Conservation (phyloP, 805 yeast genomes). For the Aciculoconidium aculeatum region DNA sequence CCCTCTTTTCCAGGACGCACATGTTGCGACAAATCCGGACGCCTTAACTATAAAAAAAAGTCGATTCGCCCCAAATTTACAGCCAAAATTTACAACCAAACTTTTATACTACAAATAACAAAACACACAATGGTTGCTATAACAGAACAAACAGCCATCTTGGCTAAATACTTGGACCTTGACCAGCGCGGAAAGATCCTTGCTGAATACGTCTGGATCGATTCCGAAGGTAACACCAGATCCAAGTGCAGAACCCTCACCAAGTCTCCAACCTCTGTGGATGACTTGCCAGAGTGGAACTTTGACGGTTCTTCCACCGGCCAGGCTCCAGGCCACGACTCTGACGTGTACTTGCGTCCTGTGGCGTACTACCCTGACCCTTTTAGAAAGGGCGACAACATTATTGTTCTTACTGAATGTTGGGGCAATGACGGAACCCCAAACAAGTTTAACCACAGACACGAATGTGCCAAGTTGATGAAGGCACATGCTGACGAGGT, state of each 20-base stretch:
- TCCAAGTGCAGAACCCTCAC: constrained; percentile 88
- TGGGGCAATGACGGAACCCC: constrained; percentile 99
- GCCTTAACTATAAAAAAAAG: too few species aligned
- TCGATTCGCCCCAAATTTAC: too few species aligned
- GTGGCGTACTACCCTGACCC: constrained; percentile 94
- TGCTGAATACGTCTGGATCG: constrained; percentile 98
- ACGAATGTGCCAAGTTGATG: constrained; percentile 92
- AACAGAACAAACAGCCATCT: constrained; percentile 68
- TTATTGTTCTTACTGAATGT: constrained; percentile 91
- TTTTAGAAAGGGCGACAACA: constrained; percentile 96
- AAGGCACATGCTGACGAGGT: constrained; percentile 78
- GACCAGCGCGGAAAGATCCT: constrained; percentile 81
- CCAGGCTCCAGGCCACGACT: constrained; percentile 97
- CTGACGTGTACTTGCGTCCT: constrained; percentile 94
- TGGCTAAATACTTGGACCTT: constrained; percentile 76
- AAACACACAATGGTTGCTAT: constrained; percentile 27
- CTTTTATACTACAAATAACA: constrained; percentile 4
- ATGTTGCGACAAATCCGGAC: too few species aligned
- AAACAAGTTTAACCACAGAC: constrained; percentile 97
- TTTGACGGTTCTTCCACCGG: constrained; percentile 98
- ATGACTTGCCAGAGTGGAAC: constrained; percentile 97
- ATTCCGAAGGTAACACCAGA: constrained; percentile 84
- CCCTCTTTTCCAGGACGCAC: too few species aligned
- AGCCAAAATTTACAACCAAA: too few species aligned
- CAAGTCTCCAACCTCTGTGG: constrained; percentile 62